Evolutionary conservation across 2,329 filamentous ascomycete species (phyloP).

Genomic region (Paecilomyces niveus): DNA sequence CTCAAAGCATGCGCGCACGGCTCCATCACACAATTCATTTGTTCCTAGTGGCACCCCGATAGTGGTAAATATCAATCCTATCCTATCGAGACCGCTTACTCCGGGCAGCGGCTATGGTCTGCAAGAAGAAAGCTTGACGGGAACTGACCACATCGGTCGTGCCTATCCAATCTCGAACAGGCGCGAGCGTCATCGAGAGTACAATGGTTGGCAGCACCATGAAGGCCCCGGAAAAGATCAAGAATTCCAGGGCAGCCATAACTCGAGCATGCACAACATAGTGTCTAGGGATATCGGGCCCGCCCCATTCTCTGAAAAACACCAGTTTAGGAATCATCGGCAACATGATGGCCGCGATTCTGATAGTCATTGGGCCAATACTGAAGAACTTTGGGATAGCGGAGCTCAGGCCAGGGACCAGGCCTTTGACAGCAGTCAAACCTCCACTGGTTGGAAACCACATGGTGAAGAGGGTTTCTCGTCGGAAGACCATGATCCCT

Average conservation of each 20-base stretch:
- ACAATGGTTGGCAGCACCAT: not conserved
- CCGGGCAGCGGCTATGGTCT: not conserved
- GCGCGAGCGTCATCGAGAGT: not conserved
- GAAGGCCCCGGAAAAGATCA: not conserved
- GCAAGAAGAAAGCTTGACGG: not conserved
- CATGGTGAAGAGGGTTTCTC: not conserved
- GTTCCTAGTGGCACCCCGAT: not conserved
- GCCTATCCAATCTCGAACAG: not conserved
- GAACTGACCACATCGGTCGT: not conserved
- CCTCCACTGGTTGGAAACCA: not conserved
- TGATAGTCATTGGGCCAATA: not conserved
- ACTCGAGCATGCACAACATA: not conserved
- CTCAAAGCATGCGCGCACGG: not conserved
- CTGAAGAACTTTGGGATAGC: not conserved
- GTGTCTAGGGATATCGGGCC: not conserved
- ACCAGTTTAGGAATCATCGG: not conserved
- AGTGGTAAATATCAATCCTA: not conserved
- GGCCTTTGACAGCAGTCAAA: not conserved
- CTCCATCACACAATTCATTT: not conserved
- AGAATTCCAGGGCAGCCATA: not conserved
- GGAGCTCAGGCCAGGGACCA: not conserved
- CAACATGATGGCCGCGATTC: not conserved
- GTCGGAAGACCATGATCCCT: not conserved
- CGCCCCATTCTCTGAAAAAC: not conserved
- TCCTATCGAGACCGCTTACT: not conserved